Conservation (phyloP, 2,329 filamentous ascomycete species). For the Paraphoma sp. region DNA sequence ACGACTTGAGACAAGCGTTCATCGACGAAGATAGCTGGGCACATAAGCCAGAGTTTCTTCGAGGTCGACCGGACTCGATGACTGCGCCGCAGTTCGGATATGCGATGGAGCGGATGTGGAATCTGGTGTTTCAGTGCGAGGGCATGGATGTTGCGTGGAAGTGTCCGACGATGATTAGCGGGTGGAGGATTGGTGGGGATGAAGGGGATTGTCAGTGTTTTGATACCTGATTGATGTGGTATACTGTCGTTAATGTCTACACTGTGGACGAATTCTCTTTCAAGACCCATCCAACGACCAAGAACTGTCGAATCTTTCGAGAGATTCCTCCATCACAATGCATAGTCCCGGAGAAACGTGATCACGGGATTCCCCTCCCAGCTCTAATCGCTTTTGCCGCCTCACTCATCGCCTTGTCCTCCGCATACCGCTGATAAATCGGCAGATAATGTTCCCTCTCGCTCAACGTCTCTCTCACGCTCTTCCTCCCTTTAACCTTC, state of each 20-base stretch:
- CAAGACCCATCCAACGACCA: too few species aligned
- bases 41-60: conserved; percentile 29
- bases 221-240: not conserved
- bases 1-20: conserved; percentile 36
- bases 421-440: conserved; percentile 65
- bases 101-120: conserved; percentile 39
- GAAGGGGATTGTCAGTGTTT: conserved; percentile 31
- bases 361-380: conserved; percentile 67
- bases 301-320: too few species aligned
- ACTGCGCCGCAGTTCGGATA: conserved; percentile 35
- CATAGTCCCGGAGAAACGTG: too few species aligned
- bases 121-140: conserved; percentile 37
- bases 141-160: conserved; percentile 34
- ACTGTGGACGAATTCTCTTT: too few species aligned
- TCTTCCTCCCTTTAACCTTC: conserved; percentile 66
- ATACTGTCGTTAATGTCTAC: too few species aligned
- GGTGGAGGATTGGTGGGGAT: conserved; percentile 29
- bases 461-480: conserved; percentile 72
- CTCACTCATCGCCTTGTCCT: conserved; percentile 56
- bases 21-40: conserved; percentile 35
- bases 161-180: conserved; percentile 35
- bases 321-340: too few species aligned
- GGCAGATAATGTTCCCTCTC: conserved; percentile 70
- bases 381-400: conserved; percentile 60
- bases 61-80: conserved; percentile 32